Conservation (phyloP, 768 basidiomycete species). For the Pleurotus tuber-regium region DNA sequence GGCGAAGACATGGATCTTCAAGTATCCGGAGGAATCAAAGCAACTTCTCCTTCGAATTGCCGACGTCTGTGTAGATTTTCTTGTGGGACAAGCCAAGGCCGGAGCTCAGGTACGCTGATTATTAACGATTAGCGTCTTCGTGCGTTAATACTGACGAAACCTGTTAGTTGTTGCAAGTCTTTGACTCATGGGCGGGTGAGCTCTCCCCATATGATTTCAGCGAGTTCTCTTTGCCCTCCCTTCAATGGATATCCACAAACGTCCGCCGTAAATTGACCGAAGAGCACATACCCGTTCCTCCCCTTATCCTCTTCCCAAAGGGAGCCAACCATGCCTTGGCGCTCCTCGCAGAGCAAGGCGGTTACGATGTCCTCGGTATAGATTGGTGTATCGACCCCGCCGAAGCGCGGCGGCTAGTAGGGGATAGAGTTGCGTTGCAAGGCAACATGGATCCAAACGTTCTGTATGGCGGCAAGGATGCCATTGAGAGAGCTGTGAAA, state of each 20-base stretch:
- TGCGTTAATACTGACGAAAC: too few relatives aligned
- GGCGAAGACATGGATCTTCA: constrained; percentile 93
- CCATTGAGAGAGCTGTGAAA: constrained; percentile 85
- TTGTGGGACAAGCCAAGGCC: constrained; percentile 91
- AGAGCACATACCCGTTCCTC: constrained; percentile 54
- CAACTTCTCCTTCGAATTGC: constrained; percentile 76
- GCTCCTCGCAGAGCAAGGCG: constrained; percentile 55
- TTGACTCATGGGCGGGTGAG: constrained; percentile 96
- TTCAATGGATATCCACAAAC: constrained; percentile 66
- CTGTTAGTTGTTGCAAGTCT: constrained; percentile 90
- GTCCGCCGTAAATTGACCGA: constrained; percentile 60
- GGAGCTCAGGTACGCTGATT: constrained; percentile 86
- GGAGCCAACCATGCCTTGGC: constrained; percentile 79
- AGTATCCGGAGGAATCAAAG: constrained; percentile 81
- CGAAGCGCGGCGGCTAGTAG: constrained; percentile 63
- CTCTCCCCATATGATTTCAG: constrained; percentile 85
- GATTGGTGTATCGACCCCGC: constrained; percentile 88
- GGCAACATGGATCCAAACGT: constrained; percentile 92
- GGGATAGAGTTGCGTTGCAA: constrained; percentile 69
- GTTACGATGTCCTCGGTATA: constrained; percentile 87
- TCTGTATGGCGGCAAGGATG: constrained; percentile 80
- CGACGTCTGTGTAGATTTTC: constrained; percentile 84
- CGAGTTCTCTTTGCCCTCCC: constrained; percentile 79
- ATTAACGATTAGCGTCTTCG: too few relatives aligned
- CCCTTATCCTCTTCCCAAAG: constrained; percentile 94